Conservation (phyloP, 805 yeast genomes). For the Saccharomyces paradoxus region DNA sequence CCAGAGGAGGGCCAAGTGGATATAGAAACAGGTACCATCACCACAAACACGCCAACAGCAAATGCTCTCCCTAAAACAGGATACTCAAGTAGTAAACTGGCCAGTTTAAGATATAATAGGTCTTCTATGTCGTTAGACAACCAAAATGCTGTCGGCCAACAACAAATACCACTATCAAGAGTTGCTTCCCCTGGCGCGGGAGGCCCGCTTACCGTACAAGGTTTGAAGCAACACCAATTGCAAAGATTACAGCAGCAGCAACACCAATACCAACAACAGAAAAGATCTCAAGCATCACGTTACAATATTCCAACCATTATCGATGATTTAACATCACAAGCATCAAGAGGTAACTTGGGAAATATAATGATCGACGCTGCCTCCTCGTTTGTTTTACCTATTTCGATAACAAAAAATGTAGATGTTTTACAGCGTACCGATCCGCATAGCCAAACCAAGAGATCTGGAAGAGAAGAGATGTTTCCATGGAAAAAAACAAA, state of each 20-base stretch:
- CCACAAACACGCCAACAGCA: slow-evolving; percentile 14
- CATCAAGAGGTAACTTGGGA: slow-evolving; percentile 15
- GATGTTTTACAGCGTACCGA: slow-evolving; percentile 31
- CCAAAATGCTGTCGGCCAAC: neutral
- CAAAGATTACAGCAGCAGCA: slow-evolving; percentile 17
- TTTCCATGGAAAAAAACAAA: slow-evolving; percentile 16
- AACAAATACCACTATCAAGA: slow-evolving; percentile 1
- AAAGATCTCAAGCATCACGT: slow-evolving; percentile 11
- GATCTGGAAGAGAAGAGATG: slow-evolving; percentile 19
- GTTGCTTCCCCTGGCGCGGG: neutral
- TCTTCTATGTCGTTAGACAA: neutral
- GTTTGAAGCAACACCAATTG: slow-evolving; percentile 19
- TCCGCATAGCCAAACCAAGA: slow-evolving; percentile 19
- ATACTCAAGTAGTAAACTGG: slow-evolving; percentile 12
- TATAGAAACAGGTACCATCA: slow-evolving; percentile 25
- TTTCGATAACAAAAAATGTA: slow-evolving; percentile 25
- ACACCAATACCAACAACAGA: slow-evolving; percentile 15
- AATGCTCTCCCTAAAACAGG: slow-evolving; percentile 19
- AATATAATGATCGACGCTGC: slow-evolving; percentile 24
- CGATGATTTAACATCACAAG: slow-evolving; percentile 18
- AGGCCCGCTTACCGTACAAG: slow-evolving; percentile 17
- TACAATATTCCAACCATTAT: slow-evolving; percentile 17
- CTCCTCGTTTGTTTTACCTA: slow-evolving; percentile 21
- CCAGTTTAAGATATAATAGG: slow-evolving; percentile 11
- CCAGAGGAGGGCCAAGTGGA: slow-evolving; percentile 30